A percentile compares a stretch with the other conserved stretches of the same genome.
Evolutionary conservation across 139 green algal genomes (phyloP).

Genomic region (Parachlorella kessleri): DNA sequence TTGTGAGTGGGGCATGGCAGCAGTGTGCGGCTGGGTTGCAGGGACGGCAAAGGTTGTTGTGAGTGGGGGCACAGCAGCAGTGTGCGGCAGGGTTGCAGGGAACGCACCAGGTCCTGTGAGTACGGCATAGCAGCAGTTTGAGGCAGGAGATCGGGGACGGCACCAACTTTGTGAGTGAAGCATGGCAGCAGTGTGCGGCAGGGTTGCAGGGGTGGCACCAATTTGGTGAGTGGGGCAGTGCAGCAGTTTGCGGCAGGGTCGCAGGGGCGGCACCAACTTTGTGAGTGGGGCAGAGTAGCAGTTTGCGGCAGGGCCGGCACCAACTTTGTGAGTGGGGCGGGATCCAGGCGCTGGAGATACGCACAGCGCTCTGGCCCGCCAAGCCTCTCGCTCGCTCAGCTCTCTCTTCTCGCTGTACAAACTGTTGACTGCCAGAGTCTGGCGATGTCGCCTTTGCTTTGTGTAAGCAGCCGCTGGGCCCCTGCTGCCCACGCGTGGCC

Average conservation of each 20-base stretch:
- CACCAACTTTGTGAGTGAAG: conserved; percentile 88
- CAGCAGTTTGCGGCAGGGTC: too few species aligned
- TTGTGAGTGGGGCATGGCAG: conserved; percentile 58
- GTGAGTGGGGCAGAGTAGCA: too few species aligned
- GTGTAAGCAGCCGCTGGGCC: not conserved
- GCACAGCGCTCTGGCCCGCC: too few species aligned
- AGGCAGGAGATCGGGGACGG: conserved; percentile 96
- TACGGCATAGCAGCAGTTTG: too few species aligned
- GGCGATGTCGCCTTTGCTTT: not conserved
- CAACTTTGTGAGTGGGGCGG: conserved; percentile 84
- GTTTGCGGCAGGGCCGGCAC: conserved; percentile 91
- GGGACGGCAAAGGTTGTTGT: too few species aligned
- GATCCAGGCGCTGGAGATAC: too few species aligned
- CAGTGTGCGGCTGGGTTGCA: too few species aligned
- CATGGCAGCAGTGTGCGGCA: not conserved
- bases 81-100: too few species aligned
- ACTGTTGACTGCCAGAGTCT: not conserved
- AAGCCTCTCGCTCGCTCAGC: not conserved
- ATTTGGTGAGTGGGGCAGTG: not conserved
- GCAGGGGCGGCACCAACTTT: too few species aligned
- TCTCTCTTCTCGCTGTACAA: not conserved
- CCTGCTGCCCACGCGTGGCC: not conserved
- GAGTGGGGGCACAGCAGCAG: not conserved
- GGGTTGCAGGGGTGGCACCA: too few species aligned
- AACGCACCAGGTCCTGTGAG: too few species aligned